Conservation (phyloP, 768 basidiomycete species). For the Hebeloma cylindrosporum region DNA sequence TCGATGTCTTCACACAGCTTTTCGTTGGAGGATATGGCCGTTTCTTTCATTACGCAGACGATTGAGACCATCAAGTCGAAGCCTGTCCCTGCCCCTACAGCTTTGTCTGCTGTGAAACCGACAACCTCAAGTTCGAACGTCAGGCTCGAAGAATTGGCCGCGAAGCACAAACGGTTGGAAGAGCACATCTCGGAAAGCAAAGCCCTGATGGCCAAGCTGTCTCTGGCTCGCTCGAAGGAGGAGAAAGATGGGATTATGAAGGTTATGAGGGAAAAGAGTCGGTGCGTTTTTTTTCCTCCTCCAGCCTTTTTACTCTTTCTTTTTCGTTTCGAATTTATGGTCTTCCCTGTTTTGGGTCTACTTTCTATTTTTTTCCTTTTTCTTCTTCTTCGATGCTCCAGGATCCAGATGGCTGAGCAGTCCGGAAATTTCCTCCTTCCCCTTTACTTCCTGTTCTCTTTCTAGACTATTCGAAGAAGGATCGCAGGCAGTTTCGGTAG, state of each 20-base stretch:
- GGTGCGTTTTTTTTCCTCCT: conserved; percentile 43
- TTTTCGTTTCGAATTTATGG: conserved; percentile 1
- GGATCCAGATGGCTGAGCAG: no score
- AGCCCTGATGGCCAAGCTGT: conserved; percentile 46
- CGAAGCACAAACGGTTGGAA: conserved; percentile 48
- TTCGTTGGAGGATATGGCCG: conserved; percentile 54
- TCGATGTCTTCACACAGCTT: conserved; percentile 22
- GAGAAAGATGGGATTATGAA: conserved; percentile 49
- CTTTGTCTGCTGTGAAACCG: conserved; percentile 8
- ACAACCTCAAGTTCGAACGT: conserved; percentile 6
- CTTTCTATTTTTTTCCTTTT: conserved; percentile 8
- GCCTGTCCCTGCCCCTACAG: conserved; percentile 3
- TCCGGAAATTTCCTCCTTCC: no score
- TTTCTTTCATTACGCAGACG: conserved; percentile 58
- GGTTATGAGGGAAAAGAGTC: conserved; percentile 48
- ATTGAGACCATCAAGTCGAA: conserved; percentile 44
- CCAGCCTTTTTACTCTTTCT: conserved; percentile 15
- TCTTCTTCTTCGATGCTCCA: conserved; percentile 16
- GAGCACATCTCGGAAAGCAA: conserved; percentile 55
- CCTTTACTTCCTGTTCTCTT: conserved; percentile 19
- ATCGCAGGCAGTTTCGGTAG: not conserved
- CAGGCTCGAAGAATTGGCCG: conserved; percentile 40
- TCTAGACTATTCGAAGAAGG: conserved; percentile 39
- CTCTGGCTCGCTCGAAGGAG: conserved; percentile 46
- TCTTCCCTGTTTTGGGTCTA: not conserved